Base-by-base conservation (phyloP, 106 monocot species). In the Apostasia shenzhenica region DNA sequence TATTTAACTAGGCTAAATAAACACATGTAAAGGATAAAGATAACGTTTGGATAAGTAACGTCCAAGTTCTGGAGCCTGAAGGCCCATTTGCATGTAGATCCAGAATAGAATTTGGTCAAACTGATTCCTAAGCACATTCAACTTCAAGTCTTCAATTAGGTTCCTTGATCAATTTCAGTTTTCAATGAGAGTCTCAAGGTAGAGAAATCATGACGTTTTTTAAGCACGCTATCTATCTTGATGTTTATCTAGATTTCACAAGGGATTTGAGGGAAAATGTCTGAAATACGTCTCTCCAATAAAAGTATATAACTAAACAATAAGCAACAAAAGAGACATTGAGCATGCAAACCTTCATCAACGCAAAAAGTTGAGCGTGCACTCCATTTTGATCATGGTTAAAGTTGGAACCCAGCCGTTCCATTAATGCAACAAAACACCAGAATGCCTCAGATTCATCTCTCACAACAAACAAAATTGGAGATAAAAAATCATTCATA, bases 381-480 rank as follows among this genome's bases (percentile, higher is more conserved):
- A 84, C 80, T 61, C 84, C 84, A 71, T 69, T 84, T 70, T 84
- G 84, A 49, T 84, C 84, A 59, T 80, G 79, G 48, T 84, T 84
- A 70, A 84, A 84, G 61, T 84, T 84, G 8, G 84, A 77, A 39
- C 84, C 84, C 60, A 84, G 77, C 5, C 80, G 80, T 50, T 80
- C 84, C 84, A 84, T 80, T 9, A 84, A 66, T 38, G 72, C 76
- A 69, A 76, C 84, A 80, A 84, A 84, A 59, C 79, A 80, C 84
- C 84, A 84, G 73, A 84, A 84, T 74, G 84, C 68, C 47, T 80
- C 80, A 11, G 80, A 73, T 62, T 84, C 84, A 57, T 84, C 84
- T 59, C 75, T 77, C 72, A 84, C 80, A 5, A 84, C 84, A 77
- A 77, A 84, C 12, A 84, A 73, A 55, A 84, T 70, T 11, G 84